These are phyloP conservation scores for Aspergillus chevalieri DNA, from an alignment of 2,329 filamentous ascomycete genomes.

Conservation along the genomic window DNA sequence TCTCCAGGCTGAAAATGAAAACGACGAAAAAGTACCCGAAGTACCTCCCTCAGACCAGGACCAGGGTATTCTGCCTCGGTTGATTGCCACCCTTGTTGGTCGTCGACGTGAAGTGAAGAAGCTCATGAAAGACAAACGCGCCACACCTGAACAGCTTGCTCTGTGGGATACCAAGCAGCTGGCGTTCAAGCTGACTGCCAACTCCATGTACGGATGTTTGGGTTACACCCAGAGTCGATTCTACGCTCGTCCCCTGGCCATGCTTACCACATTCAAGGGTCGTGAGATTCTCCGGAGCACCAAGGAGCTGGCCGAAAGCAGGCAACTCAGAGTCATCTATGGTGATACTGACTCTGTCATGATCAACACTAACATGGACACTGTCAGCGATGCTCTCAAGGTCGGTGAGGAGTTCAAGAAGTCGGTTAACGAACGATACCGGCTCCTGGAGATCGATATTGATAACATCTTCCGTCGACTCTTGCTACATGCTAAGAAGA, in stretches of 20 bases:
- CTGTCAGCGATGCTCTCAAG: conserved; percentile 79
- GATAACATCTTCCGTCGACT: conserved; percentile 95
- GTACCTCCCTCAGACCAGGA: conserved; percentile 67
- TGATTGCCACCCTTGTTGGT: conserved; percentile 86
- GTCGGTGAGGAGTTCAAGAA: conserved; percentile 94
- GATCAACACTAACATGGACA: conserved; percentile 98
- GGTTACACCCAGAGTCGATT: conserved; percentile 96
- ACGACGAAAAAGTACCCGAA: conserved; percentile 83
- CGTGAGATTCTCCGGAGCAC: conserved; percentile 95
- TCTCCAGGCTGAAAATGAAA: conserved; percentile 51
- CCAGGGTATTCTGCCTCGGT: conserved; percentile 77
- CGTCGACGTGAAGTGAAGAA: conserved; percentile 89
- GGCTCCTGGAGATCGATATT: conserved; percentile 91
- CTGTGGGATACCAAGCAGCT: conserved; percentile 98
- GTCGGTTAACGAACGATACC: conserved; percentile 89
- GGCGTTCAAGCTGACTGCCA: conserved; percentile 92
- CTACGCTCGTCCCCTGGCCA: conserved; percentile 88
- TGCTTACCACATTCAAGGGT: conserved; percentile 94
- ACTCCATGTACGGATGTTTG: conserved; percentile 99
- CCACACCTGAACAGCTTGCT: conserved; percentile 77
- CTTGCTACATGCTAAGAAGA: conserved; percentile 95
- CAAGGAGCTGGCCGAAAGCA: conserved; percentile 89
- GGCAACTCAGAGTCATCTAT: conserved; percentile 90
- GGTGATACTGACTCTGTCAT: conserved; percentile 99
- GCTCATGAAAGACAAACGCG: conserved; percentile 89